Conservation (phyloP, 1,284 basidiomycete species). For the Meira miltonrushii region DNA sequence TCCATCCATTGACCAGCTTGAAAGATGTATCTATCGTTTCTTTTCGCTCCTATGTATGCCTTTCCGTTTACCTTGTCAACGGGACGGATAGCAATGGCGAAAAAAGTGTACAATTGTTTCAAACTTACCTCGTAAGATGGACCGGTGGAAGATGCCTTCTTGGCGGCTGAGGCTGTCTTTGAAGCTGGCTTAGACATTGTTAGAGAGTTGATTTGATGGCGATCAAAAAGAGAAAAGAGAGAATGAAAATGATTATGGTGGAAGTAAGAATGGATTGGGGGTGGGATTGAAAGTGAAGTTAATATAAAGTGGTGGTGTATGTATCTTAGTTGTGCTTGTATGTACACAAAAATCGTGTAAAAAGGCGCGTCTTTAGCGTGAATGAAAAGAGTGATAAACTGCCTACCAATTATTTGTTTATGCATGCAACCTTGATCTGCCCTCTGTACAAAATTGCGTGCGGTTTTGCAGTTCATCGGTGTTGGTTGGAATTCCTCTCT, state of each 20-base stretch:
- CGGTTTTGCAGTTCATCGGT: too few species aligned
- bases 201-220: conserved; percentile 10
- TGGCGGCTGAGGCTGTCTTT: conserved; percentile 34
- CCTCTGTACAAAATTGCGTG: too few species aligned
- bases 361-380: too few species aligned
- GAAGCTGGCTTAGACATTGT: conserved; percentile 45
- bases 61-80: conserved; percentile 7
- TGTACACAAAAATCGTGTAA: too few species aligned
- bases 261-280: background rate
- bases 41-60: background rate
- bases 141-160: conserved; percentile 24
- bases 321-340: too few species aligned
- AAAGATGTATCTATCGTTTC: background rate
- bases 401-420: too few species aligned
- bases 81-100: background rate
- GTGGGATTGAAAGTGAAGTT: conserved; percentile 2
- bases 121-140: conserved; percentile 19
- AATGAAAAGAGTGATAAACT: too few species aligned
- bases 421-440: too few species aligned
- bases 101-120: background rate
- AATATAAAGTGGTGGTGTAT: too few species aligned
- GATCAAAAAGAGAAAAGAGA: background rate
- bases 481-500: too few species aligned
- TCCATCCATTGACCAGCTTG: background rate
- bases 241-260: background rate